phyloP scores from a whole-genome alignment of 225 moss, liverwort and hornwort genomes.

The Rhytidiadelphus loreus region DNA sequence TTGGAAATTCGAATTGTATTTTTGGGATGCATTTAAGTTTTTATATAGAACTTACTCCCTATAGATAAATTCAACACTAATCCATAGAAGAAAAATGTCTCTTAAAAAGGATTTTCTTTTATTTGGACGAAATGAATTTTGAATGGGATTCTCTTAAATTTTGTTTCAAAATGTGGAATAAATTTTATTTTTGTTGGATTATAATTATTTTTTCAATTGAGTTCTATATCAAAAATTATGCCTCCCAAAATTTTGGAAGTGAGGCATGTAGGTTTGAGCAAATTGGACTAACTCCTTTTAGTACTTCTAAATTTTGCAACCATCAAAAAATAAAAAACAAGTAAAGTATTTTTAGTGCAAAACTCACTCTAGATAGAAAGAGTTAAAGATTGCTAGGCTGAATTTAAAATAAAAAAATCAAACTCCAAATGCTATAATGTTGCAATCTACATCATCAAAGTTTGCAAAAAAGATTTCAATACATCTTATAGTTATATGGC shows the following conservation, averaged over 20 bases:
- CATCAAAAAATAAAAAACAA: neutral
- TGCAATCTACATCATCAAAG: neutral
- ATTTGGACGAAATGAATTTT: neutral
- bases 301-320: neutral
- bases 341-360: neutral
- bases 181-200: neutral
- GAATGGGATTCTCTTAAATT: neutral
- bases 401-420: too few species aligned
- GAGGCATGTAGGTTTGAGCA: neutral
- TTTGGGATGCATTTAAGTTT: neutral
- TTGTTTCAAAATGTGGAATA: neutral
- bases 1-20: neutral
- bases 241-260: rapidly evolving
- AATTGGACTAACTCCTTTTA: neutral
- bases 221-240: neutral
- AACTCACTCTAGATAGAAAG: neutral
- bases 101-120: neutral
- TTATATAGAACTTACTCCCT: neutral
- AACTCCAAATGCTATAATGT: neutral
- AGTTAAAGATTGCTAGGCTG: rapidly evolving
- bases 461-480: neutral
- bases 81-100: neutral
- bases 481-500: too few species aligned
- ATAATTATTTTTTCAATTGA: neutral
- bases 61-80: neutral